These are phyloP conservation scores for Pseudopyricularia javanii DNA, from an alignment of 2,329 filamentous ascomycete species.

Conservation along the genomic window DNA sequence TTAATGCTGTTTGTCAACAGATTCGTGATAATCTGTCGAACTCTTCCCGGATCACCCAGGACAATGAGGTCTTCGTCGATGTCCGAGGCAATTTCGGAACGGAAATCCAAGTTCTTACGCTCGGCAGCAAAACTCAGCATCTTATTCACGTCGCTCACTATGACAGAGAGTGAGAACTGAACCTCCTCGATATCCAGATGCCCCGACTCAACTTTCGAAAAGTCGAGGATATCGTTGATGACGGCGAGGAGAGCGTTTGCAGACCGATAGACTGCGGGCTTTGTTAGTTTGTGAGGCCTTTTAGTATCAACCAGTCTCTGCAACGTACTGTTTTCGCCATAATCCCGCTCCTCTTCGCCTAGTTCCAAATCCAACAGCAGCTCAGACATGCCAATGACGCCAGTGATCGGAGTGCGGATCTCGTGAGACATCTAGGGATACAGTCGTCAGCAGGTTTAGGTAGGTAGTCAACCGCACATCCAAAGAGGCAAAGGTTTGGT, in stretches of 20 bases:
- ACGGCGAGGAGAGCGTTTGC: slow-evolving; percentile 74
- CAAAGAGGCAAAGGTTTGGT: not conserved
- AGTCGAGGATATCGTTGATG: slow-evolving; percentile 85
- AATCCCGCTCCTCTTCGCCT: slow-evolving; percentile 59
- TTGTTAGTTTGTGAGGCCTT: not conserved
- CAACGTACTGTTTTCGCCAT: slow-evolving; percentile 51
- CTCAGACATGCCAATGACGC: slow-evolving; percentile 71
- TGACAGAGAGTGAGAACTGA: slow-evolving; percentile 62
- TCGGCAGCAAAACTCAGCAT: slow-evolving; percentile 81
- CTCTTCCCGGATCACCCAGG: slow-evolving; percentile 71
- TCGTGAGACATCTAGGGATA: slow-evolving; percentile 57
- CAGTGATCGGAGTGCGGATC: slow-evolving; percentile 66
- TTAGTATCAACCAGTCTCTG: no score
- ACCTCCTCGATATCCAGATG: slow-evolving; percentile 69
- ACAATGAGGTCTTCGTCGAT: slow-evolving; percentile 61
- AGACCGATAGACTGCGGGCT: slow-evolving; percentile 47
- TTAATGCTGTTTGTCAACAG: slow-evolving; percentile 68
- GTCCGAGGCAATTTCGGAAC: slow-evolving; percentile 48
- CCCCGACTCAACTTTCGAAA: slow-evolving; percentile 75
- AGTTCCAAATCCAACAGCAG: slow-evolving; percentile 57
- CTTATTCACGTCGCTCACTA: slow-evolving; percentile 69
- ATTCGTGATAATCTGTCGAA: slow-evolving; percentile 76
- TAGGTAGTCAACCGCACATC: not conserved
- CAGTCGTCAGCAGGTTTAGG: not conserved
- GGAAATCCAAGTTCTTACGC: slow-evolving; percentile 64